phyloP scores from a whole-genome alignment of 2,329 filamentous ascomycete species.

The Mycosphaerelloides madeirae region DNA sequence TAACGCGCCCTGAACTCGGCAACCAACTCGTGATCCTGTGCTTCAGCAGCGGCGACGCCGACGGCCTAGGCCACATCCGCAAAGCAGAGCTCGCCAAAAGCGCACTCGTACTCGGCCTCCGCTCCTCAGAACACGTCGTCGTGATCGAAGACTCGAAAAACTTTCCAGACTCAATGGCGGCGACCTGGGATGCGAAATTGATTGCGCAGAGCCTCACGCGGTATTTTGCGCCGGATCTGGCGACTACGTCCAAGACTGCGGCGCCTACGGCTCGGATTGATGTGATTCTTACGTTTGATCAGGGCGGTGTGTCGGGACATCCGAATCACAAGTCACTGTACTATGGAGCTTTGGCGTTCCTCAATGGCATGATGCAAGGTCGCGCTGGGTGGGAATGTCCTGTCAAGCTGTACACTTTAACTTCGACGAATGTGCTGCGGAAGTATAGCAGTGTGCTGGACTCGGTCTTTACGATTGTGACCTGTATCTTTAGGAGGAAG shows the following conservation, averaged over 20 bases:
- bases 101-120: constrained; percentile 69
- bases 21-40: constrained; percentile 96
- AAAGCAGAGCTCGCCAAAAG: constrained; percentile 80
- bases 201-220: constrained; percentile 66
- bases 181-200: constrained; percentile 65
- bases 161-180: constrained; percentile 87
- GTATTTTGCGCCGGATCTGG: constrained; percentile 64
- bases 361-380: constrained; percentile 60
- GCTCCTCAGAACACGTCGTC: constrained; percentile 71
- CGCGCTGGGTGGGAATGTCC: constrained; percentile 64
- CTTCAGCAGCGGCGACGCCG: constrained; percentile 84
- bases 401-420: constrained; percentile 80
- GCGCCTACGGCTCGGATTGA: constrained; percentile 61
- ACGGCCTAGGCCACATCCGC: constrained; percentile 77
- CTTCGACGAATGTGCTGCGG: constrained; percentile 63
- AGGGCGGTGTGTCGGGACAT: constrained; percentile 74
- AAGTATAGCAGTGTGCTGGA: constrained; percentile 83
- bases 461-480: constrained; percentile 62
- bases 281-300: constrained; percentile 84
- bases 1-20: constrained; percentile 71
- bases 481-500: constrained; percentile 46
- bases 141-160: constrained; percentile 74
- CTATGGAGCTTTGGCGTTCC: constrained; percentile 71
- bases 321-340: constrained; percentile 91
- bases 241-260: constrained; percentile 37